Percentiles rank a stretch among this genome's conserved stretches.
Conservation (phyloP, 1,284 basidiomycete species). For the Papiliotrema fonsecae region DNA sequence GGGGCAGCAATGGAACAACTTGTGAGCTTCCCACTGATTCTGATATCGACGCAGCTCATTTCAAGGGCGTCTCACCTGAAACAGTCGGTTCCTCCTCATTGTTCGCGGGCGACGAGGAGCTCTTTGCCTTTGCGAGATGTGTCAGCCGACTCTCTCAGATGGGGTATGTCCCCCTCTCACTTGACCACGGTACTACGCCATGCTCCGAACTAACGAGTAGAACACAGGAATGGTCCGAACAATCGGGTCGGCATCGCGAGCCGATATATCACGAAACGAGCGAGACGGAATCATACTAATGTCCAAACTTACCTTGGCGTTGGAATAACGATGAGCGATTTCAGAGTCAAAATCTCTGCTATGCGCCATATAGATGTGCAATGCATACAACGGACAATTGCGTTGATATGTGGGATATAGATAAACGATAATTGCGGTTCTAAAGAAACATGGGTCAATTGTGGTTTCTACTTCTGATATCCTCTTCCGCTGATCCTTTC, state of each 20-base stretch:
- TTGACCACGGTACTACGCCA: not conserved
- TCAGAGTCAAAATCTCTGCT: no score
- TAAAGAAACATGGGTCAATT: no score
- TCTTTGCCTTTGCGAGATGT: slow-evolving; percentile 90
- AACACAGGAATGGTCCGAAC: slow-evolving; percentile 37
- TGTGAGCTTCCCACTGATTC: no score
- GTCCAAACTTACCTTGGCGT: not conserved
- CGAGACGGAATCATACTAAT: slow-evolving; percentile 3
- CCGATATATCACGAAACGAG: not conserved
- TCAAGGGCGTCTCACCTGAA: slow-evolving; percentile 72
- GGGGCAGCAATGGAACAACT: slow-evolving; percentile 82
- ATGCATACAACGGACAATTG: no score
- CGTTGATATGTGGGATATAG: no score
- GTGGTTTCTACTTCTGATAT: no score
- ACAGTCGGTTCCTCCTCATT: slow-evolving; percentile 74
- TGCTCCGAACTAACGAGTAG: slow-evolving; percentile 9
- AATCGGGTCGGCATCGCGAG: slow-evolving; percentile 2
- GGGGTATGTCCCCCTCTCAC: slow-evolving; percentile 55
- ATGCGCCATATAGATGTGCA: not conserved
- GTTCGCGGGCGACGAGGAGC: slow-evolving; percentile 87
- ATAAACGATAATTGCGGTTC: no score
- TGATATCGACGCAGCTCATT: no score
- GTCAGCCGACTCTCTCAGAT: slow-evolving; percentile 87
- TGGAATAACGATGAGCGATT: no score
- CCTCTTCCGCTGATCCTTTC: no score